These are phyloP conservation scores for Dactylorhiza incarnata DNA, from an alignment of 106 monocot genomes.

Conservation along the genomic window DNA sequence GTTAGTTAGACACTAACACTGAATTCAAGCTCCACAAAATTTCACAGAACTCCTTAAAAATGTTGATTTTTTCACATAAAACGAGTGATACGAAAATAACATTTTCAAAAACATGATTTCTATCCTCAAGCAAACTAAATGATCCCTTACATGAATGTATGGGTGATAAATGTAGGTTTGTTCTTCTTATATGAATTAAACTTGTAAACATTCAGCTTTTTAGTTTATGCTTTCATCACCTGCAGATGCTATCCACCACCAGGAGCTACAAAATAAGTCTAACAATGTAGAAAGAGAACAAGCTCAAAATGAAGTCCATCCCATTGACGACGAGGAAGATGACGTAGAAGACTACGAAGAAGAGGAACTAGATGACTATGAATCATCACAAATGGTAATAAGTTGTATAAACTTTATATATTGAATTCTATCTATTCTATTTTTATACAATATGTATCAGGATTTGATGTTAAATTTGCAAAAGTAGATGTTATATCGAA, in stretches of 20 bases:
- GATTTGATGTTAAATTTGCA: too few relatives aligned
- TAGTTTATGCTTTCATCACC: background rate
- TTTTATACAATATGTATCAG: too few relatives aligned
- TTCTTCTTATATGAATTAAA: background rate
- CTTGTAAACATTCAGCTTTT: background rate
- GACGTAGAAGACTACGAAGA: constrained; percentile 14
- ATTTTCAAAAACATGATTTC: too few relatives aligned
- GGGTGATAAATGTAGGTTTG: background rate
- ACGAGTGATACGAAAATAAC: too few relatives aligned
- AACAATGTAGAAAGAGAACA: constrained; percentile 22
- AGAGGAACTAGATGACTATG: constrained; percentile 32
- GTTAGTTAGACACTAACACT: too few relatives aligned
- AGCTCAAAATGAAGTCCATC: constrained; percentile 13
- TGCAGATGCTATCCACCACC: constrained; percentile 22
- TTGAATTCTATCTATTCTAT: too few relatives aligned
- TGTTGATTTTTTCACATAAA: too few relatives aligned
- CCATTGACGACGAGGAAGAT: constrained; percentile 16
- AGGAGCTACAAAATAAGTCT: constrained; percentile 5
- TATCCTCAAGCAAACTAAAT: too few relatives aligned
- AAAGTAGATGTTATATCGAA: background rate
- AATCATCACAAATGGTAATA: constrained; percentile 30
- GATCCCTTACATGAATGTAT: background rate
- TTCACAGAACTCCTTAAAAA: too few relatives aligned
- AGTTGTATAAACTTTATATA: too few relatives aligned
- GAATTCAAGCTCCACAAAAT: too few relatives aligned